Conservation (phyloP, 805 yeast genomes). For the Kluyveromyces siamensis region DNA sequence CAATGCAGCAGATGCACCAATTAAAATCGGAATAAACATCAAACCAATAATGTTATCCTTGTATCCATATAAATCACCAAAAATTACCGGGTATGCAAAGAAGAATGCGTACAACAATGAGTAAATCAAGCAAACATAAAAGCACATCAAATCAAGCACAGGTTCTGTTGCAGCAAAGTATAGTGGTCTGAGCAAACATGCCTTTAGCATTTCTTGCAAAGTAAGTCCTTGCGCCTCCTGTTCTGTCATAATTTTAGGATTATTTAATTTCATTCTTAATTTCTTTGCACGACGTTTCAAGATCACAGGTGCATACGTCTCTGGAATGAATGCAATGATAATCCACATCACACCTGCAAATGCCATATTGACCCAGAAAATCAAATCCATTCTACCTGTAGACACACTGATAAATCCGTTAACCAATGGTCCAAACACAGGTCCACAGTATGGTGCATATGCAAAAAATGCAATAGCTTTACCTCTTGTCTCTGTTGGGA, state of each 20-base stretch:
- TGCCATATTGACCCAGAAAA: conserved; percentile 89
- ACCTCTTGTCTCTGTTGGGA: conserved; percentile 73
- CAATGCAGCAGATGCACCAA: conserved; percentile 74
- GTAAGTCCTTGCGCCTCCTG: conserved; percentile 78
- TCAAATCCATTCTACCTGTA: conserved; percentile 56
- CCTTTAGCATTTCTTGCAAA: conserved; percentile 55
- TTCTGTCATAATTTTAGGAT: conserved; percentile 79
- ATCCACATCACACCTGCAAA: conserved; percentile 84
- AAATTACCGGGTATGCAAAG: conserved; percentile 91
- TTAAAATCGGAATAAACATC: conserved; percentile 83
- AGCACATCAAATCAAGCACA: conserved; percentile 73
- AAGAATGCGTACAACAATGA: conserved; percentile 88
- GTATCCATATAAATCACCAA: conserved; percentile 65
- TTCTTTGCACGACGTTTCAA: conserved; percentile 55
- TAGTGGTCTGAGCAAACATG: conserved; percentile 74
- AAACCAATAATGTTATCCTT: conserved; percentile 73
- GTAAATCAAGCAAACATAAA: conserved; percentile 81
- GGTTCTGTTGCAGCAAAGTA: conserved; percentile 74
- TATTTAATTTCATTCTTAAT: conserved; percentile 72
- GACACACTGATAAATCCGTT: conserved; percentile 77
- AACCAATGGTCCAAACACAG: conserved; percentile 80
- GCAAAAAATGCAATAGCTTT: conserved; percentile 86
- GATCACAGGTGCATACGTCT: conserved; percentile 81
- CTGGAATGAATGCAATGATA: conserved; percentile 60
- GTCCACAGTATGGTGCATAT: conserved; percentile 89